Evolutionary conservation across 2,329 filamentous ascomycete species (phyloP).

Genomic region (Beauveria australis): DNA sequence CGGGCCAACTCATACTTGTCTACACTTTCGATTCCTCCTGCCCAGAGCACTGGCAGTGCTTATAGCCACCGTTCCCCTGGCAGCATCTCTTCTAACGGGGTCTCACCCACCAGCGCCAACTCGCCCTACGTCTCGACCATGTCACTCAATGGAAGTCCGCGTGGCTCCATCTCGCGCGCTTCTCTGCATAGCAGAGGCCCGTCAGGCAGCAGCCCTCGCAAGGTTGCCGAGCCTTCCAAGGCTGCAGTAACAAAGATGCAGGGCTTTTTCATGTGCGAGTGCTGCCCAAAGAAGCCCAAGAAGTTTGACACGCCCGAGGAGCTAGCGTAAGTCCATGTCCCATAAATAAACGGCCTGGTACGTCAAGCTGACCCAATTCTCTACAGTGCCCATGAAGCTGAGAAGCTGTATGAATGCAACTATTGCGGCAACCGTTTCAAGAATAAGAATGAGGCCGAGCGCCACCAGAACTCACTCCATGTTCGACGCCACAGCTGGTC

Average conservation of each 20-base stretch:
- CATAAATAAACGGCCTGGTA: neutral
- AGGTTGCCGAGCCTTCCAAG: conserved; percentile 43
- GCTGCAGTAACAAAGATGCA: conserved; percentile 40
- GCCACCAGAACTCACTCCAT: conserved; percentile 92
- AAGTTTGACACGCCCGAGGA: conserved; percentile 84
- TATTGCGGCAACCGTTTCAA: conserved; percentile 96
- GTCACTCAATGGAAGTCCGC: conserved; percentile 41
- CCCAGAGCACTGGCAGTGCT: conserved; percentile 31
- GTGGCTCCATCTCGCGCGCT: conserved; percentile 35
- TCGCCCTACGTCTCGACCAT: conserved; percentile 43
- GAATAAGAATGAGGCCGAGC: conserved; percentile 96
- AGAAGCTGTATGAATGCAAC: conserved; percentile 91
- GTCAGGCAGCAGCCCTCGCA: conserved; percentile 43
- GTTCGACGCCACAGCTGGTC: conserved; percentile 93
- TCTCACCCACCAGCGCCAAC: conserved; percentile 41
- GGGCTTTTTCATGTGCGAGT: conserved; percentile 68
- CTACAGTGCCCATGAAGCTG: conserved; percentile 72
- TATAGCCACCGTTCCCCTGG: conserved; percentile 34
- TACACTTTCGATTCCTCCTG: conserved; percentile 32
- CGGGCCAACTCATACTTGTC: conserved; percentile 42
- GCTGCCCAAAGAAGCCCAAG: conserved; percentile 94
- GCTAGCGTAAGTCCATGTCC: conserved; percentile 56
- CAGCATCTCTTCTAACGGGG: conserved; percentile 36
- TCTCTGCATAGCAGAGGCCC: conserved; percentile 36
- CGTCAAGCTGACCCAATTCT: conserved; percentile 13